These are phyloP conservation scores for Simmondsia chinensis DNA, from an alignment of 148 eudicot species.

Conservation along the genomic window DNA sequence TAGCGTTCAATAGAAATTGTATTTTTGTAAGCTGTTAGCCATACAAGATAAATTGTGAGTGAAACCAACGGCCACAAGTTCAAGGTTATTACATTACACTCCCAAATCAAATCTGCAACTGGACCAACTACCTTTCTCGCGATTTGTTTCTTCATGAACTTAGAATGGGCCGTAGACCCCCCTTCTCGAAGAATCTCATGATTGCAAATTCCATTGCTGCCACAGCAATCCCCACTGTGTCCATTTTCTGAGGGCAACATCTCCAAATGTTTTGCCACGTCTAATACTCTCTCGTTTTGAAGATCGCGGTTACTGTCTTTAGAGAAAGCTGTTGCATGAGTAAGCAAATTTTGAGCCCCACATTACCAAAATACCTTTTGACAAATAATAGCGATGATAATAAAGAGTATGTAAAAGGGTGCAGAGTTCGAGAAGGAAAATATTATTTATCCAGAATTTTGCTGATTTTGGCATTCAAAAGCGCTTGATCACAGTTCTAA, in stretches of 20 bases:
- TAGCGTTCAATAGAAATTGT: too few relatives aligned
- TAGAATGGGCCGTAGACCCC: conserved; percentile 23
- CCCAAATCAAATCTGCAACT: not conserved
- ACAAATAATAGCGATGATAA: too few relatives aligned
- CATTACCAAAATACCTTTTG: too few relatives aligned
- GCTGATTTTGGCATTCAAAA: too few relatives aligned
- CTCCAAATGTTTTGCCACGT: conserved; percentile 16
- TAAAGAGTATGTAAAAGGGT: too few relatives aligned
- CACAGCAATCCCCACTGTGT: conserved; percentile 51
- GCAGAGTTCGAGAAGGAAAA: too few relatives aligned
- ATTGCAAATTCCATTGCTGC: conserved; percentile 68
- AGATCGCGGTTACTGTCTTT: conserved; percentile 16
- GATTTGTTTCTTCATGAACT: conserved; percentile 23
- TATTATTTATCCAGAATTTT: too few relatives aligned
- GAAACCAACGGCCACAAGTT: too few relatives aligned
- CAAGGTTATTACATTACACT: too few relatives aligned
- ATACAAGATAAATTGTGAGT: too few relatives aligned
- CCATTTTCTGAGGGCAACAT: conserved; percentile 22
- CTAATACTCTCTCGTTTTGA: conserved; percentile 16
- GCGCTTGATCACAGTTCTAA: too few relatives aligned
- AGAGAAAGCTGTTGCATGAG: conserved; percentile 22
- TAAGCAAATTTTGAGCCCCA: not conserved
- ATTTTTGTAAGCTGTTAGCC: too few relatives aligned
- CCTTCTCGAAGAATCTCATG: conserved; percentile 83
- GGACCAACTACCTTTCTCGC: conserved; percentile 60